Evolutionary conservation across 148 eudicot genomes (phyloP).

Genomic region (Silene uniflora): DNA sequence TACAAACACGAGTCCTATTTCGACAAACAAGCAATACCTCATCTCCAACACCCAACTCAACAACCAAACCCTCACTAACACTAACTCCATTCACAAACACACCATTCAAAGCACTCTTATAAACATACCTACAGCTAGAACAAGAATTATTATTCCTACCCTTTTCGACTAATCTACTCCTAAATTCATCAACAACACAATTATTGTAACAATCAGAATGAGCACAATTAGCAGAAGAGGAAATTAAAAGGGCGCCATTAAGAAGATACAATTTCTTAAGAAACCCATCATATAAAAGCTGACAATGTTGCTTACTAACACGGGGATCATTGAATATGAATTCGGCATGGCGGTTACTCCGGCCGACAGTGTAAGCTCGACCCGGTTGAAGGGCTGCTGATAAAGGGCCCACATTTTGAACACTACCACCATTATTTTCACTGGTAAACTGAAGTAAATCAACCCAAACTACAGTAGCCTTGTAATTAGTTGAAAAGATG

Average conservation of each 20-base stretch:
- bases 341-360: conserved; percentile 39
- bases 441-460: conserved; percentile 28
- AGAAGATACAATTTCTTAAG: conserved; percentile 45
- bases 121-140: conserved; percentile 28
- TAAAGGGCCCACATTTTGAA: conserved; percentile 14
- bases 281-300: conserved; percentile 48
- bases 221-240: conserved; percentile 2
- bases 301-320: conserved; percentile 77
- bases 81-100: conserved; percentile 69
- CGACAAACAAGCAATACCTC: conserved; percentile 57
- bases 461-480: conserved; percentile 21
- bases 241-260: conserved; percentile 46
- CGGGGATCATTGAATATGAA: conserved; percentile 44
- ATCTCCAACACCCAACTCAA: conserved; percentile 63
- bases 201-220: conserved; percentile 5
- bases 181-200: conserved; percentile 34
- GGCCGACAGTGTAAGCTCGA: conserved; percentile 55
- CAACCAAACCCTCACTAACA: conserved; percentile 39
- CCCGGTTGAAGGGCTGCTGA: conserved; percentile 34
- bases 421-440: neutral
- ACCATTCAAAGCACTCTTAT: conserved; percentile 65
- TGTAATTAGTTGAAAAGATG: conserved; percentile 5
- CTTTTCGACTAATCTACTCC: conserved; percentile 25
- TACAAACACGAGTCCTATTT: conserved; percentile 33
- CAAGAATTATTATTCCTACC: neutral